These are phyloP conservation scores for Bipolaris oryzae DNA, from an alignment of 2,329 filamentous ascomycete species.

Conservation along the genomic window DNA sequence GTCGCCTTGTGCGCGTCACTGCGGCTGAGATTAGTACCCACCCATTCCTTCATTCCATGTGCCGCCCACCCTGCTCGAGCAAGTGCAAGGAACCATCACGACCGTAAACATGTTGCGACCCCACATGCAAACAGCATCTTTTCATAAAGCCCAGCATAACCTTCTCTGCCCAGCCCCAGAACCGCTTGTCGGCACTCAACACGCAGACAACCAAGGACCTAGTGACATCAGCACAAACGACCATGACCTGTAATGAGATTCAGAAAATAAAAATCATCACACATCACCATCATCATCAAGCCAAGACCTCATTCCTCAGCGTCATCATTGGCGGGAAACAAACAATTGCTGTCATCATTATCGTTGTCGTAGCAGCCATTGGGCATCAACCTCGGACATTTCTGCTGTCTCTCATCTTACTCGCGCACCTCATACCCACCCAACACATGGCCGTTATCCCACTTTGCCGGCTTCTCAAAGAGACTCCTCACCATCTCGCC, in stretches of 20 bases:
- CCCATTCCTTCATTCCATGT: background rate
- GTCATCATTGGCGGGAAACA: background rate
- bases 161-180: too few species aligned
- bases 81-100: background rate
- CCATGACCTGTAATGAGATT: too few species aligned
- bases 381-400: background rate
- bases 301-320: background rate
- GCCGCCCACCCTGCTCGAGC: background rate
- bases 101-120: background rate
- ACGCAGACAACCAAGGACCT: too few species aligned
- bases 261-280: background rate
- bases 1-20: conserved; percentile 5
- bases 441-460: conserved; percentile 34
- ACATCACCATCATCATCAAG: background rate
- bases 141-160: too few species aligned
- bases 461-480: conserved; percentile 58
- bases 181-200: too few species aligned
- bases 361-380: background rate
- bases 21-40: conserved; percentile 4
- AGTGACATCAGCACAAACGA: too few species aligned
- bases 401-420: conserved; percentile 7
- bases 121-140: background rate
- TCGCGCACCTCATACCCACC: conserved; percentile 31
- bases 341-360: background rate
- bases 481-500: conserved; percentile 80